Percentiles rank a stretch among this genome's conserved stretches.
These are phyloP conservation scores for Thinopyrum elongatum DNA, from an alignment of 176 grass and related monocot genomes.

Conservation along the genomic window DNA sequence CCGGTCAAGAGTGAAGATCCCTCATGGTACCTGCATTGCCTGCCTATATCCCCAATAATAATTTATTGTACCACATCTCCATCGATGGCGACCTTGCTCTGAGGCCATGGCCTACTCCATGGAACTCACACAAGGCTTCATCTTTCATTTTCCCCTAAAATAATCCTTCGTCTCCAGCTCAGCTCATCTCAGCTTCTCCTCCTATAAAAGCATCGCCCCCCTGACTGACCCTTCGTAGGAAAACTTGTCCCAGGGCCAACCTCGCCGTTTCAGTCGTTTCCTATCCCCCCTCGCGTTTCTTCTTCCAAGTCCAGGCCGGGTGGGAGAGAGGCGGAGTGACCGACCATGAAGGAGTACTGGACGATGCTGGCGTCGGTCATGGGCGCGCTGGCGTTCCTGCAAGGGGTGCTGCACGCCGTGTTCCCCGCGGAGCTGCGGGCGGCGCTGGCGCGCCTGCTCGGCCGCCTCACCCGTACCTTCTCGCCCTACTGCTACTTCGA, in stretches of 20 bases:
- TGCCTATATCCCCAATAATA: not conserved
- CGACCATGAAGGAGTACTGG: constrained; percentile 76
- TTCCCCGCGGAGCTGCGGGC: constrained; percentile 73
- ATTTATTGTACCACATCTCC: not conserved
- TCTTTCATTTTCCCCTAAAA: not conserved
- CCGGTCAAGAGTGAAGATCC: constrained; percentile 11
- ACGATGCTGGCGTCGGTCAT: constrained; percentile 78
- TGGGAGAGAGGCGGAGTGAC: no score
- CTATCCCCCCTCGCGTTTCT: not conserved
- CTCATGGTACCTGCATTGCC: not conserved
- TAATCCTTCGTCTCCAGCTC: constrained; percentile 11
- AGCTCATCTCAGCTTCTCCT: not conserved
- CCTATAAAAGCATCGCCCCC: not conserved
- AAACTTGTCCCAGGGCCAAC: constrained; percentile 9
- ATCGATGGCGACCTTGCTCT: constrained; percentile 18
- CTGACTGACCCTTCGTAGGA: not conserved
- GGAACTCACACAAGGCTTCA: not conserved
- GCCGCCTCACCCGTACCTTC: constrained; percentile 35
- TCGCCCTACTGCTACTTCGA: constrained; percentile 93
- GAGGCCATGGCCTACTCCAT: not conserved
- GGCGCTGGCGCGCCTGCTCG: constrained; percentile 50
- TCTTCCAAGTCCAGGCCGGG: not conserved
- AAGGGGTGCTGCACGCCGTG: constrained; percentile 52
- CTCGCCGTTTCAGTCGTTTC: not conserved
- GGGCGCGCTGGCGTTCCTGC: constrained; percentile 77